Conservation (phyloP, 129 eudicot species). For the Gnaphalium uliginosum region DNA sequence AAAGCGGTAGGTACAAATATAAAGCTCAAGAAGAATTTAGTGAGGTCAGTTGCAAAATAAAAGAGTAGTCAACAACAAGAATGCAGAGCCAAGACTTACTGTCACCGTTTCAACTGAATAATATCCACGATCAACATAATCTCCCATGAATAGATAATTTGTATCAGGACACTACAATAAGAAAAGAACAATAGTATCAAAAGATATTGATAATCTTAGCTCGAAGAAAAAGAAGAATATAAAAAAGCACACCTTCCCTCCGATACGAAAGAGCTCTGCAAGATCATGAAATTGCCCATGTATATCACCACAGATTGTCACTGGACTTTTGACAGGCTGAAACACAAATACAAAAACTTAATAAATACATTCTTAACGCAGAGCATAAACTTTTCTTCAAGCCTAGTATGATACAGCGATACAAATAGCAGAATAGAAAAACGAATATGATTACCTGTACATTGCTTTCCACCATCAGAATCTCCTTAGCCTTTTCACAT, state of each 20-base stretch:
- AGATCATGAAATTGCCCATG: constrained; percentile 98
- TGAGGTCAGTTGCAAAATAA: background rate
- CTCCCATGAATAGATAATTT: constrained; percentile 92
- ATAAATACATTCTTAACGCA: too few species aligned
- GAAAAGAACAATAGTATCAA: constrained; percentile 12
- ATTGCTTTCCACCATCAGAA: constrained; percentile 84
- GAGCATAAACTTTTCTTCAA: background rate
- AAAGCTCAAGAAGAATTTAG: background rate
- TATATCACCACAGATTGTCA: constrained; percentile 93
- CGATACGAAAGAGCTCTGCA: constrained; percentile 89
- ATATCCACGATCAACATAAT: constrained; percentile 94
- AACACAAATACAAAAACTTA: background rate
- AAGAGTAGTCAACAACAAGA: background rate
- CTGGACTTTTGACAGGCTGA: constrained; percentile 95
- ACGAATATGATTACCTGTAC: constrained; percentile 57
- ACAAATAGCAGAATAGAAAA: background rate
- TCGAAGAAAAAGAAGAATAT: background rate
- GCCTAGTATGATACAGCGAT: background rate
- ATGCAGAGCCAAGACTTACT: constrained; percentile 40
- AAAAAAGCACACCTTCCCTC: constrained; percentile 64
- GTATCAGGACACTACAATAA: constrained; percentile 82
- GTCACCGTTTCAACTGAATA: constrained; percentile 91
- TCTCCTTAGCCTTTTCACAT: constrained; percentile 91
- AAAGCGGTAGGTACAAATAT: background rate
- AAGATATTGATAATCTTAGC: background rate